Conservation (phyloP, 306 rosid genomes). For the Oxytropis ochrocephala region DNA sequence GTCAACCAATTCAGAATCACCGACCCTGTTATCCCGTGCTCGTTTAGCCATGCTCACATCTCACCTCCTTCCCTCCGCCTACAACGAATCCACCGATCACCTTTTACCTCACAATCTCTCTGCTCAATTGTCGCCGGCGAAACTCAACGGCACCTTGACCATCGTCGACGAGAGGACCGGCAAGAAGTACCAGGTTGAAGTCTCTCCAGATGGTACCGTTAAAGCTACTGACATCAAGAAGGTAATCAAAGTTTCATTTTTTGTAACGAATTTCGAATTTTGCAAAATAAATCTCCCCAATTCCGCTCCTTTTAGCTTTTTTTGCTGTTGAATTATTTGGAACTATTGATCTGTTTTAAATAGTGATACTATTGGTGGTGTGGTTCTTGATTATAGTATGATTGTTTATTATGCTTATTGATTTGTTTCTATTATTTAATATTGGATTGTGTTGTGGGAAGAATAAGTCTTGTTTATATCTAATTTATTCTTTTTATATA, state of each 20-base stretch:
- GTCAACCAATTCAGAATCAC: conserved; percentile 32
- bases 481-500: conserved; percentile 1
- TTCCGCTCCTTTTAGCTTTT: background rate
- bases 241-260: conserved; percentile 29
- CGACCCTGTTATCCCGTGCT: conserved; percentile 38
- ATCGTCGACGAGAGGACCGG: conserved; percentile 82
- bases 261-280: background rate
- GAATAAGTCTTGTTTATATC: too few relatives aligned
- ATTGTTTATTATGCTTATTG: background rate
- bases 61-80: conserved; percentile 44
- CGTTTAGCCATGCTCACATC: conserved; percentile 73
- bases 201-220: conserved; percentile 66
- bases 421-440: background rate
- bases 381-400: background rate
- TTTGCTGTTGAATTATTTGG: background rate
- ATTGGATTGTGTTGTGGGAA: background rate
- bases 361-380: background rate
- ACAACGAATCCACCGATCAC: conserved; percentile 31
- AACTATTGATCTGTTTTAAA: background rate
- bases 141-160: conserved; percentile 53
- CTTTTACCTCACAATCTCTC: conserved; percentile 45
- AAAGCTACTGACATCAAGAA: conserved; percentile 75
- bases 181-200: conserved; percentile 51
- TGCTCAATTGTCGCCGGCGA: conserved; percentile 35
- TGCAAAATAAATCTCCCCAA: background rate